These are phyloP conservation scores for Didymella pinodella DNA, from an alignment of 2,329 filamentous ascomycete genomes.

Conservation along the genomic window DNA sequence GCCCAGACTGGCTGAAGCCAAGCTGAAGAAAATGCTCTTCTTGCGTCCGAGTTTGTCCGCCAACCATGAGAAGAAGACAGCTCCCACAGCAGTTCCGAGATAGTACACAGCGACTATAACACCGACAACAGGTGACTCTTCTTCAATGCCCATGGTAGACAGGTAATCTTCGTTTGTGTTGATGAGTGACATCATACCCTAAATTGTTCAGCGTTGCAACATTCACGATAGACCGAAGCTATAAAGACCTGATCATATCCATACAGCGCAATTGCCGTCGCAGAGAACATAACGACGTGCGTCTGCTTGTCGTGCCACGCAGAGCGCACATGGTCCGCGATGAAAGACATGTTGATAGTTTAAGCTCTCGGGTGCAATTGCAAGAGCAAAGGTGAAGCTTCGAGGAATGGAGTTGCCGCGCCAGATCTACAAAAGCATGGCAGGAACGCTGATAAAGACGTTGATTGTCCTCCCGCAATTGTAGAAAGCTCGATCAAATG, in stretches of 20 bases:
- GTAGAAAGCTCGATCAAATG: conserved; percentile 15
- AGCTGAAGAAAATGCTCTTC: conserved; percentile 63
- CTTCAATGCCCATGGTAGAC: conserved; percentile 63
- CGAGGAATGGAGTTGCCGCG: neutral
- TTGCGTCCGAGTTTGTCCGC: conserved; percentile 65
- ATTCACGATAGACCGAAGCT: neutral
- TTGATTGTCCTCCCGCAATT: conserved; percentile 9
- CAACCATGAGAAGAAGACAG: conserved; percentile 63
- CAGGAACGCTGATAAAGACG: conserved; percentile 7
- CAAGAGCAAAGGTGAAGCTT: conserved; percentile 3
- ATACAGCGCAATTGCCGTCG: conserved; percentile 63
- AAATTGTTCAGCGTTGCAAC: neutral
- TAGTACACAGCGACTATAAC: conserved; percentile 70
- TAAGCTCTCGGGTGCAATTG: conserved; percentile 7
- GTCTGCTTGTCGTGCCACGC: conserved; percentile 51
- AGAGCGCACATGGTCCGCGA: conserved; percentile 27
- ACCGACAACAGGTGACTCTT: conserved; percentile 62
- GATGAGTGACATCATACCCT: conserved; percentile 62
- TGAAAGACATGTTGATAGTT: conserved; percentile 23
- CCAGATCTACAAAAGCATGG: neutral
- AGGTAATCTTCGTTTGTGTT: conserved; percentile 66
- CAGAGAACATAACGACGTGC: conserved; percentile 62
- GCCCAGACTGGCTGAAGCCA: conserved; percentile 62
- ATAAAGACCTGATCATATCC: conserved; percentile 52
- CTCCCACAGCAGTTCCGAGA: conserved; percentile 66